A percentile compares a stretch with the other conserved stretches of the same genome.
These are phyloP conservation scores for Leptosphaerulina australis DNA, from an alignment of 2,329 filamentous ascomycete species.

Conservation along the genomic window DNA sequence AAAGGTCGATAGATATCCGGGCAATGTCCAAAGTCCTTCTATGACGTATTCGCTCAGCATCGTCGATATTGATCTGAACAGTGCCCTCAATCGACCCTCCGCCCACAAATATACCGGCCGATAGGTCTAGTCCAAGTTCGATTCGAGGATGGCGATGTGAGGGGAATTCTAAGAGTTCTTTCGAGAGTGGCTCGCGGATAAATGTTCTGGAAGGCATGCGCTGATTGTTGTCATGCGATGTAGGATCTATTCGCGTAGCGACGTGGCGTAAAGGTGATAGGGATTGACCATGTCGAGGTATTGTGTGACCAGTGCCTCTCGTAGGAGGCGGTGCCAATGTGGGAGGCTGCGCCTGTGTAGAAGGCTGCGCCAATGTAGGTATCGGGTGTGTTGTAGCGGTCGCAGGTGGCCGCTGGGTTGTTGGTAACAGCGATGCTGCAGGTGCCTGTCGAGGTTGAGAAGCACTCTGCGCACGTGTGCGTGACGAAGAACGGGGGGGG, in stretches of 20 bases:
- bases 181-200: slow-evolving; percentile 53
- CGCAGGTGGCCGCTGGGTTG: slow-evolving; percentile 24
- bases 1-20: slow-evolving; percentile 57
- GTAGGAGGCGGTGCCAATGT: slow-evolving; percentile 33
- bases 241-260: slow-evolving; percentile 49
- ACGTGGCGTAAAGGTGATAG: slow-evolving; percentile 51
- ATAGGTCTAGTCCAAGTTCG: slow-evolving; percentile 56
- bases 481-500: slow-evolving; percentile 55
- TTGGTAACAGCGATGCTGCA: slow-evolving; percentile 24
- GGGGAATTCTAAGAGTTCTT: slow-evolving; percentile 58
- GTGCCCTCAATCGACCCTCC: slow-evolving; percentile 61
- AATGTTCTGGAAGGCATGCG: slow-evolving; percentile 57
- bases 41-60: slow-evolving; percentile 53
- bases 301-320: slow-evolving; percentile 40
- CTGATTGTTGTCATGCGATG: slow-evolving; percentile 51
- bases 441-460: slow-evolving; percentile 31
- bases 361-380: slow-evolving; percentile 30
- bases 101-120: slow-evolving; percentile 60
- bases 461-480: slow-evolving; percentile 33
- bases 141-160: slow-evolving; percentile 57
- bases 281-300: slow-evolving; percentile 55
- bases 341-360: too few relatives aligned
- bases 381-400: slow-evolving; percentile 22
- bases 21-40: slow-evolving; percentile 55
- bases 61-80: slow-evolving; percentile 56